Percentiles rank a stretch among this genome's conserved stretches.
Evolutionary conservation across 164 flowering plant genomes (phyloP).

Genomic region (Piper longum): DNA sequence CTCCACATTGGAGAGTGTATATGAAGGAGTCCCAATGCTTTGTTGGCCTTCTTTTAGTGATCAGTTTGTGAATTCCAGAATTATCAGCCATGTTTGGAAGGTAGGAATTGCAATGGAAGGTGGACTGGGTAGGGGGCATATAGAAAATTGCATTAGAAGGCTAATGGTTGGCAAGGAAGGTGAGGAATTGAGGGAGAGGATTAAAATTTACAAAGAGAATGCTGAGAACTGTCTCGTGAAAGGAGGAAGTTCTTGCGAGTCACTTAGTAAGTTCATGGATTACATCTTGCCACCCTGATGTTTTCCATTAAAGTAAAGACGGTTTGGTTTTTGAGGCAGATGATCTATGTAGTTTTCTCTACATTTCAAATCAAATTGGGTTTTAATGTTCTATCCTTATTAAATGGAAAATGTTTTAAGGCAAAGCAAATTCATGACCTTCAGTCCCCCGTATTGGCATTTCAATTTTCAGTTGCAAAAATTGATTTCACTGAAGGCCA

Average conservation of each 20-base stretch:
- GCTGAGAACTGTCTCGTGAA: background rate
- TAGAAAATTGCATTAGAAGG: no score
- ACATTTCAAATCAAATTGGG: no score
- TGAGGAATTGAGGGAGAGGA: slow-evolving; percentile 13
- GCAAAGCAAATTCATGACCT: no score
- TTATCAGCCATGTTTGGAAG: slow-evolving; percentile 4
- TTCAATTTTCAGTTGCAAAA: no score
- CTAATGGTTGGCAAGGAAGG: slow-evolving; percentile 7
- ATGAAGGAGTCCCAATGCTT: slow-evolving; percentile 21
- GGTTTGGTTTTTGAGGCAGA: no score
- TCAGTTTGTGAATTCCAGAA: slow-evolving; percentile 19
- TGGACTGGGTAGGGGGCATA: slow-evolving; percentile 11
- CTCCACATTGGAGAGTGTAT: slow-evolving; percentile 19
- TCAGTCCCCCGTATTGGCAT: no score
- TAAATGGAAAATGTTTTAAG: no score
- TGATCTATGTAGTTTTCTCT: no score
- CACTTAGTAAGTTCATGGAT: background rate
- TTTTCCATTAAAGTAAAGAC: no score
- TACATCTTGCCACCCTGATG: slow-evolving; percentile 1
- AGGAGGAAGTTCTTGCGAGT: slow-evolving; percentile 6
- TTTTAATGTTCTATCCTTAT: no score
- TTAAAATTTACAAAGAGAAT: slow-evolving; percentile 5
- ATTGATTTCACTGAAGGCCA: no score
- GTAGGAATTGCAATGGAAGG: slow-evolving; percentile 3
- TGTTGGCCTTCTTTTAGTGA: slow-evolving; percentile 18